Base-by-base conservation (phyloP, 257 asterid species). In the Thymus mandschuricus region DNA sequence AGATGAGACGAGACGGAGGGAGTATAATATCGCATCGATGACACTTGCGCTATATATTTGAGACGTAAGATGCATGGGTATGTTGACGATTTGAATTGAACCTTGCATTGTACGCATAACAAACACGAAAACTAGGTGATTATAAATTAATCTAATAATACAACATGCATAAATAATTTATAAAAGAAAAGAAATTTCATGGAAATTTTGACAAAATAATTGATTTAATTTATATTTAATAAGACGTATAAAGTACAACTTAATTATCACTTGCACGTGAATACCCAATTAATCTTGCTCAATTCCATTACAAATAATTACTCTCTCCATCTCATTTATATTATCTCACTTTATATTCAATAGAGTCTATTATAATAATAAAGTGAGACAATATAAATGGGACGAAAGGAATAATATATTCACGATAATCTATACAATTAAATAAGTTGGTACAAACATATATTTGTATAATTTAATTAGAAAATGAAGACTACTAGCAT, bases 401-500 rank as follows among this genome's bases (percentile, higher is more conserved):
- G n/a, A n/a, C n/a, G n/a, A n/a, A n/a, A n/a, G n/a, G n/a, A 12
- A 9, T 11, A 46, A 52, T 21, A 21, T 21, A 15, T 52, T n/a
- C 11, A 15, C 10, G 21, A 56, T 56, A 15, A 28, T 28, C 6
- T 9, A 3, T 56, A n/a, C n/a, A 28, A n/a, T n/a, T n/a, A n/a
- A n/a, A n/a, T n/a, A 8, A 55, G 60, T 55, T 55, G 60, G 34
- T 55, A 55, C 21, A 30, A n/a, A n/a, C n/a, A n/a, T n/a, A 10
- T 6, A 12, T 56, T 10, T 30, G 38, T 29, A 29, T 56, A 30
- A 21, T 49, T 34, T 34, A 34, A 34, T 34, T 27, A 48, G 6
- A 61, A 59, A 28, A 61, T 35, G 10, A 35, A 50, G 63, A 60
- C 54, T 49, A 40, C 15, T 3, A 51, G 13, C 35, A 63, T 62